Evolutionary conservation across 768 basidiomycete species (phyloP), one percentile per base, ranked within the genome.

Genomic region (Neoboletus brunneissimus): DNA sequence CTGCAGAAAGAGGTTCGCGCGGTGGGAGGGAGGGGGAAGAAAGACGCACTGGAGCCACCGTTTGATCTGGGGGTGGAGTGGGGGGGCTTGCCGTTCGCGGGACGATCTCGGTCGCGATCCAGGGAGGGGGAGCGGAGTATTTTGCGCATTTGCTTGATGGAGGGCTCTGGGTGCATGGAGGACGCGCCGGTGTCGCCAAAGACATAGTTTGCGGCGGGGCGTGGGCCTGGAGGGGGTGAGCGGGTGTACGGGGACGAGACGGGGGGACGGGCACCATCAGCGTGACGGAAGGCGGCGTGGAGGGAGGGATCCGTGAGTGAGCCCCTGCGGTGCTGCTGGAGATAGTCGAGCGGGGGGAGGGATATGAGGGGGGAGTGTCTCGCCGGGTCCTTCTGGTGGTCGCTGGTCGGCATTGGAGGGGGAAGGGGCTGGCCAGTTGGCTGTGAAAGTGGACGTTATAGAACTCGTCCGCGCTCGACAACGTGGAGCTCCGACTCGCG

Each of bases 261-360:
- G 38, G 55, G 50, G 57, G 53, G 58, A 57, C 56, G 54, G 23
- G 49, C 61, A 68, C 53, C 61, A 64, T 65, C 67, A 48, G 57
- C 46, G 23, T 64, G 57, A 58, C 58, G 59, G 41, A 50, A 54
- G 35, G 78, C 72, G 27, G 82, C 84, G 73, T 89, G 88, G 48
- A 91, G 78, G 41, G 86, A 85, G 4, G 89, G 89, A 76, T 92
- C 91, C 9, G 89, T 89, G 67, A 90, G 87, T 2, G 91, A 91
- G 56, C 88, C 88, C 55, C 89, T 76, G n/a, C 89, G 82, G 67
- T 91, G 90, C 53, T 81, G 89, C 69, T 90, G 89, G 25, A 91
- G 80, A 68, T 81, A 85, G 68, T 90, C 86, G 64, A 91, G 27
- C 4, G 27, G 27, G 27, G 27, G 27, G 27, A 27, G 27, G 27